Evolutionary conservation across 257 asterid species (phyloP).

Genomic region (Lavandula angustifolia): DNA sequence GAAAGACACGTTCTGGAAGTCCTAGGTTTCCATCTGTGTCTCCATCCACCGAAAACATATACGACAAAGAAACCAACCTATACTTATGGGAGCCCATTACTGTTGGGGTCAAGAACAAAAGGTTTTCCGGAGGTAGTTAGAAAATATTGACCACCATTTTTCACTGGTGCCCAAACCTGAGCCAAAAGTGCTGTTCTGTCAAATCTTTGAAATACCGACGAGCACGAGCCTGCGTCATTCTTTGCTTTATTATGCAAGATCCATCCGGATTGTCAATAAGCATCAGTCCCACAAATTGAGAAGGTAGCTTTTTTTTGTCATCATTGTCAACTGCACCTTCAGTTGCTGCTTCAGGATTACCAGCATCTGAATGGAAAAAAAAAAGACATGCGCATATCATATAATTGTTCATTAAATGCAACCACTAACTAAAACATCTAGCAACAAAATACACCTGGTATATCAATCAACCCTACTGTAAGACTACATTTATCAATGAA

Average conservation of each 20-base stretch:
- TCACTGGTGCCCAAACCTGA: constrained; percentile 96
- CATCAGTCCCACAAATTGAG: constrained; percentile 46
- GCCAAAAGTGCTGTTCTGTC: constrained; percentile 78
- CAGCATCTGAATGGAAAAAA: constrained; percentile 40
- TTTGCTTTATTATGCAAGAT: constrained; percentile 77
- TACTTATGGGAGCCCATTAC: constrained; percentile 90
- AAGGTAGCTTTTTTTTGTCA: constrained; percentile 54
- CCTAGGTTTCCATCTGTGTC: constrained; percentile 71
- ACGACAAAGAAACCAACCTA: constrained; percentile 71
- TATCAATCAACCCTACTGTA: constrained; percentile 23
- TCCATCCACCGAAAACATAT: constrained; percentile 73
- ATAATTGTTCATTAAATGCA: constrained; percentile 8
- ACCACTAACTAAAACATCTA: constrained; percentile 11
- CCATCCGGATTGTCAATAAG: constrained; percentile 62
- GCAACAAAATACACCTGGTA: neutral
- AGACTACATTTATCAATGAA: too few relatives aligned
- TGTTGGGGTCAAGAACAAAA: constrained; percentile 78
- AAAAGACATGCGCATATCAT: constrained; percentile 26
- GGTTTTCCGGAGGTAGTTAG: constrained; percentile 96
- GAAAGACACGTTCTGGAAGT: constrained; percentile 85
- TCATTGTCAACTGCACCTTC: constrained; percentile 46
- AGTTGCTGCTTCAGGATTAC: constrained; percentile 42
- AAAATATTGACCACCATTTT: constrained; percentile 63
- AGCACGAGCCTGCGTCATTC: constrained; percentile 92
- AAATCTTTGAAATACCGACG: constrained; percentile 82